These are phyloP conservation scores for Quercus lobata DNA, from an alignment of 331 rosid species.

Conservation along the genomic window DNA sequence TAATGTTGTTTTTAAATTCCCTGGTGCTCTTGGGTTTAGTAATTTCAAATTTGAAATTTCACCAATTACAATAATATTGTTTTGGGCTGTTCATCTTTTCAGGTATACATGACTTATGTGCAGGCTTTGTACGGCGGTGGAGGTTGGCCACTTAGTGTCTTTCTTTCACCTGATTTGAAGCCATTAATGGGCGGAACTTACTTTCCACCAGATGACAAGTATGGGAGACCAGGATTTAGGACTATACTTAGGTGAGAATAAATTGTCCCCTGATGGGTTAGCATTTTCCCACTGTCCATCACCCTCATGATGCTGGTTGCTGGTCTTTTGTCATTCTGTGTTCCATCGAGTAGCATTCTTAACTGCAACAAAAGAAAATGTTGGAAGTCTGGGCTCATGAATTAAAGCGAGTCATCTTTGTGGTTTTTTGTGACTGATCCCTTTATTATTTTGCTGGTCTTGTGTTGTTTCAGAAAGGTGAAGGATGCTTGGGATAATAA, in stretches of 20 bases:
- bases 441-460: constrained; percentile 8
- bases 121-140: constrained; percentile 98
- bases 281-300: neutral
- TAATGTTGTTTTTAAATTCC: neutral
- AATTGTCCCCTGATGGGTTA: neutral
- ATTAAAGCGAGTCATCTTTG: neutral
- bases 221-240: constrained; percentile 86
- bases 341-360: neutral
- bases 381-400: neutral
- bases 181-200: constrained; percentile 99
- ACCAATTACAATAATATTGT: neutral
- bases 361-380: neutral
- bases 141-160: constrained; percentile 93
- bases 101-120: constrained; percentile 97
- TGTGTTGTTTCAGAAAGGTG: constrained; percentile 61
- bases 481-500: constrained; percentile 79
- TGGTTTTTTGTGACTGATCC: constrained; percentile 1
- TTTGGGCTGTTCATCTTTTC: constrained; percentile 18
- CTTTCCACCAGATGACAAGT: constrained; percentile 89
- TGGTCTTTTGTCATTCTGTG: neutral
- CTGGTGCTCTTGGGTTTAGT: neutral
- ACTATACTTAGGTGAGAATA: constrained; percentile 71
- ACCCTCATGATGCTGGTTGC: neutral
- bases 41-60: neutral
- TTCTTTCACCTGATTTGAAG: constrained; percentile 90